These are phyloP conservation scores for Mortierella sp. DNA, from an alignment of 371 early-diverging fungal species.

Conservation along the genomic window DNA sequence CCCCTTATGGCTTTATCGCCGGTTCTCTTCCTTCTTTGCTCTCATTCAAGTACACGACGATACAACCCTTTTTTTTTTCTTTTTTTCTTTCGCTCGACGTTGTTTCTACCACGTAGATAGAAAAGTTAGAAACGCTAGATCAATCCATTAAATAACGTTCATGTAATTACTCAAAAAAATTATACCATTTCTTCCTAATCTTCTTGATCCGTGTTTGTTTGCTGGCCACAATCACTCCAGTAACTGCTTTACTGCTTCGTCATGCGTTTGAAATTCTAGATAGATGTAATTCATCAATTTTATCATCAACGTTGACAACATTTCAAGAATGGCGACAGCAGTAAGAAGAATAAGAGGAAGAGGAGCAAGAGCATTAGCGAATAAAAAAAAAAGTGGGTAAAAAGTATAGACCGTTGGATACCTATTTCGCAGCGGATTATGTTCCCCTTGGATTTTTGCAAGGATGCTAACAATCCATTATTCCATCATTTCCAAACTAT, in stretches of 20 bases:
- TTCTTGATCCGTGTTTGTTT: not conserved
- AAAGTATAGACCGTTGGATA: not conserved
- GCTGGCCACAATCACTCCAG: not conserved
- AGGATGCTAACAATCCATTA: not conserved
- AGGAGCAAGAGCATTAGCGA: not conserved
- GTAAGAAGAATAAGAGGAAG: not conserved
- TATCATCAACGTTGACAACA: not conserved
- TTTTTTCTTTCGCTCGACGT: not conserved
- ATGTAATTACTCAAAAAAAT: too few species aligned
- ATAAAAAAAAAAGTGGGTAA: not conserved
- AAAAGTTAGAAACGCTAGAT: slow-evolving; percentile 5
- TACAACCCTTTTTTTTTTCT: not conserved
- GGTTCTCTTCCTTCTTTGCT: not conserved
- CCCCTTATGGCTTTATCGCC: not conserved
- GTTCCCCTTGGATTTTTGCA: not conserved
- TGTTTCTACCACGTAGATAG: not conserved
- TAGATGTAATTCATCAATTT: too few species aligned
- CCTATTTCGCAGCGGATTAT: too few species aligned
- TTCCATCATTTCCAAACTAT: slow-evolving; percentile 13
- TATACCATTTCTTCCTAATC: not conserved
- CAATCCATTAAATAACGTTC: not conserved
- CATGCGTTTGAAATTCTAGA: not conserved
- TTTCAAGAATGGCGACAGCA: not conserved
- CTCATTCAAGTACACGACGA: not conserved
- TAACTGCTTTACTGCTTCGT: slow-evolving; percentile 2